Evolutionary conservation across 1,284 basidiomycete species (phyloP), one percentile per base, ranked within the genome.

Genomic region (Trichosporon asahii): DNA sequence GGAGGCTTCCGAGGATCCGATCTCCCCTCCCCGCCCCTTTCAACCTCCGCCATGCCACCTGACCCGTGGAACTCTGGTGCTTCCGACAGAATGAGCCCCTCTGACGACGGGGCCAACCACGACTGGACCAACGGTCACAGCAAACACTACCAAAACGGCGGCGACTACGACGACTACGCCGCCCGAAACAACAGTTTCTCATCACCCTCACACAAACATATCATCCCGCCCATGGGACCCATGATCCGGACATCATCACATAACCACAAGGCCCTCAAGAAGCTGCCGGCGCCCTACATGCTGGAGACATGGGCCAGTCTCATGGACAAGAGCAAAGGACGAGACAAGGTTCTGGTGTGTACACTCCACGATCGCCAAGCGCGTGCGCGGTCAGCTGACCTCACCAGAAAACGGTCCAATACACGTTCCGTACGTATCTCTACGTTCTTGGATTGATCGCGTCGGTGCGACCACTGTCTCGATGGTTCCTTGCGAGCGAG

Each of bases 271-370:
- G 11, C 57, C 9, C 29, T 61, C 12, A 64, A 64, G 15, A 49
- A 35, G 8, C 49, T 68, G 5, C 67, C 67, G 2, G 65, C 67
- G 21, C 76, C 76, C 8, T 27, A 76, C 49, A 61, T 69, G 8
- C 66, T 78, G n/a, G 75, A 75, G 18, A 77, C 80, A 2, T 72
- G 74, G 76, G 79, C 80, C 0, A 69, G 70, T 27, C 61, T 82
- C 25, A 77, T 82, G 75, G 81, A 82, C 68, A 77, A 71, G 29
- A 78, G 76, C 67, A 81, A 79, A 68, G 81, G 81, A 0, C 68
- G 81, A 33, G 81, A 82, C 72, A 82, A 82, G 71, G 76, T 82
- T 40, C 68, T 82, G 65, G 81, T 80, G 71, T 67, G 80, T 78
- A 18, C 18, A 33, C 27, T 33, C 15, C 23, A 14, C 35, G 14